Evolutionary conservation across 352 stramenopile genomes (phyloP).

Genomic region (Peronospora farinosa): DNA sequence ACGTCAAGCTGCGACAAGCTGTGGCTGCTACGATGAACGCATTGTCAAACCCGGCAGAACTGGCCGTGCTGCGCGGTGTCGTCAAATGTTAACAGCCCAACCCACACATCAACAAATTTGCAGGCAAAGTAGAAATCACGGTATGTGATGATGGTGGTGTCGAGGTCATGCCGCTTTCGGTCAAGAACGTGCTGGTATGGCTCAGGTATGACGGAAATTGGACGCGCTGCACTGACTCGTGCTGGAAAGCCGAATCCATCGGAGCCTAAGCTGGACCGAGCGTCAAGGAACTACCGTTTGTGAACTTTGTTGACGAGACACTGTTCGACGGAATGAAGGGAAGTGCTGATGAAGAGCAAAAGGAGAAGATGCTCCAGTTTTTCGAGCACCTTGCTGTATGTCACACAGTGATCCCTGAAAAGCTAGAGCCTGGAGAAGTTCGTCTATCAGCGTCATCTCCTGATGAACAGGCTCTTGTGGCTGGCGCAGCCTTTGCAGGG

Average conservation of each 20-base stretch:
- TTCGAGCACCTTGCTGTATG: constrained; percentile 83
- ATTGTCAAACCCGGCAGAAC: constrained; percentile 42
- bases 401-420: constrained; percentile 76
- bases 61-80: constrained; percentile 51
- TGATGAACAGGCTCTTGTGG: constrained; percentile 82
- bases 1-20: constrained; percentile 85
- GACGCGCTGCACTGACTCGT: constrained; percentile 47
- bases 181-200: constrained; percentile 91
- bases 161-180: constrained; percentile 69
- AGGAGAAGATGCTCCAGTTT: constrained; percentile 62
- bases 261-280: constrained; percentile 55
- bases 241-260: constrained; percentile 54
- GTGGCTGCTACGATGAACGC: constrained; percentile 62
- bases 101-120: constrained; percentile 85
- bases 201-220: constrained; percentile 78
- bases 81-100: constrained; percentile 78
- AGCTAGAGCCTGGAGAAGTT: constrained; percentile 54
- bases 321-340: constrained; percentile 63
- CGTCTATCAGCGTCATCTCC: constrained; percentile 71
- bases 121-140: constrained; percentile 71
- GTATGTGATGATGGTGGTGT: constrained; percentile 56
- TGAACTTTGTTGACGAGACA: constrained; percentile 71
- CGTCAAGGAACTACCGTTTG: constrained; percentile 53
- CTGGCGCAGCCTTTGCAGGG: constrained; percentile 56
- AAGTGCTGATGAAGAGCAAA: constrained; percentile 31